Evolutionary conservation across 1,284 basidiomycete genomes (phyloP).

Genomic region (Agaricales sp.): DNA sequence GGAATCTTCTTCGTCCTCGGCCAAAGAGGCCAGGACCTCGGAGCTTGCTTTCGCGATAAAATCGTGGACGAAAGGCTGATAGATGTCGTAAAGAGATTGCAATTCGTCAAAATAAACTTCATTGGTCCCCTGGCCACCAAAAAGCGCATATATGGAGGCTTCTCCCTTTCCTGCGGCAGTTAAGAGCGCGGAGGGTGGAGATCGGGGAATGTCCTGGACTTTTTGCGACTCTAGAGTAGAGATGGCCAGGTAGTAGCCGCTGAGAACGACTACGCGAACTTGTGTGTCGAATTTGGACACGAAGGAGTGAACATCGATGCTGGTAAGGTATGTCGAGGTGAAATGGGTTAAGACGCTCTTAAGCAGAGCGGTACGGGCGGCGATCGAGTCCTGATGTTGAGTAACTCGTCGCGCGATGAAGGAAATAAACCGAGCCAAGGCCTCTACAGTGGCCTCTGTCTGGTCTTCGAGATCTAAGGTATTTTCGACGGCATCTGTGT

Average conservation of each 20-base stretch:
- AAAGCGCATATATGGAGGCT: conserved; percentile 85
- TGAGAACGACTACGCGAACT: conserved; percentile 66
- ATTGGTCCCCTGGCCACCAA: conserved; percentile 98
- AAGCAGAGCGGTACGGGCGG: conserved; percentile 61
- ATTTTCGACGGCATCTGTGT: conserved; percentile 41
- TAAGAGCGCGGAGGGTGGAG: conserved; percentile 69
- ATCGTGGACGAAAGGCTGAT: conserved; percentile 74
- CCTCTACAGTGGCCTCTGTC: conserved; percentile 60
- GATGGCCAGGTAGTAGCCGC: conserved; percentile 75
- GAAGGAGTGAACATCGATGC: conserved; percentile 75
- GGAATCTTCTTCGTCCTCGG: conserved; percentile 48
- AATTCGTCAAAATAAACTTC: conserved; percentile 98
- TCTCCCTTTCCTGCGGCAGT: conserved; percentile 57
- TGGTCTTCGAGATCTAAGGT: conserved; percentile 41
- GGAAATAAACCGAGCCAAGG: conserved; percentile 72
- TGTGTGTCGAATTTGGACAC: conserved; percentile 69
- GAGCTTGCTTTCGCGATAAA: conserved; percentile 59
- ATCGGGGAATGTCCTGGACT: conserved; percentile 49
- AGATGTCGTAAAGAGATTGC: conserved; percentile 84
- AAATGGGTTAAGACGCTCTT: conserved; percentile 69
- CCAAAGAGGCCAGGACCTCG: conserved; percentile 67
- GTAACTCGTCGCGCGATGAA: conserved; percentile 58
- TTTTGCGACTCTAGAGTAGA: conserved; percentile 58
- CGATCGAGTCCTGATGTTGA: conserved; percentile 38
- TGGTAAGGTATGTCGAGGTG: conserved; percentile 65